Percentiles rank a stretch among this genome's conserved stretches.
Evolutionary conservation across 768 basidiomycete species (phyloP).

Genomic region (Russula sp.): DNA sequence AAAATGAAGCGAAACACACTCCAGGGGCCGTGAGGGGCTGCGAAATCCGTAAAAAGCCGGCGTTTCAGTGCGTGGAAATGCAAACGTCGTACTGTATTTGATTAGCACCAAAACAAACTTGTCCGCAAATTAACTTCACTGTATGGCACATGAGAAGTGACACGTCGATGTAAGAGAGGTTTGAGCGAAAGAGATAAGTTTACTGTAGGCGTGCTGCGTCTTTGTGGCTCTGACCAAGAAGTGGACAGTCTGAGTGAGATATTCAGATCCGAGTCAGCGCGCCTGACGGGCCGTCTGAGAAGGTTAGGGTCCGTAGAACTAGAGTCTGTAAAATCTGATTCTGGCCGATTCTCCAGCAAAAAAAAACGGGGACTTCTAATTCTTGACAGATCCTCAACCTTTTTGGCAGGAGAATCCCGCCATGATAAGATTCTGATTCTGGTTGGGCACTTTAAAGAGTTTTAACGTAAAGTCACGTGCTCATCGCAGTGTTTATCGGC

Average conservation of each 20-base stretch:
- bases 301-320: background rate
- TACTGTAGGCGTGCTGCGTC: background rate
- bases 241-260: background rate
- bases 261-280: conserved; percentile 1
- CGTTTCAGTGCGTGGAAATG: background rate
- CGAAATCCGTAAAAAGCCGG: background rate
- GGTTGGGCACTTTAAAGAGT: background rate
- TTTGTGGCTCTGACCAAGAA: no score
- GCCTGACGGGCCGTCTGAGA: background rate
- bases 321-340: conserved; percentile 1
- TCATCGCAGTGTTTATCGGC: no score
- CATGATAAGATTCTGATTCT: conserved; percentile 2
- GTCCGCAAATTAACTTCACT: background rate
- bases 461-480: no score
- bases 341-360: background rate
- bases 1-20: background rate
- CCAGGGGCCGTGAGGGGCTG: background rate
- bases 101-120: background rate
- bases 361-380: background rate
- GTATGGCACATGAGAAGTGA: background rate
- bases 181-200: background rate
- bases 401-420: conserved; percentile 1
- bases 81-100: background rate
- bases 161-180: background rate
- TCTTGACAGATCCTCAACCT: background rate